Conservation (phyloP, 2,329 filamentous ascomycete genomes). For the Aspergillus sojae region DNA sequence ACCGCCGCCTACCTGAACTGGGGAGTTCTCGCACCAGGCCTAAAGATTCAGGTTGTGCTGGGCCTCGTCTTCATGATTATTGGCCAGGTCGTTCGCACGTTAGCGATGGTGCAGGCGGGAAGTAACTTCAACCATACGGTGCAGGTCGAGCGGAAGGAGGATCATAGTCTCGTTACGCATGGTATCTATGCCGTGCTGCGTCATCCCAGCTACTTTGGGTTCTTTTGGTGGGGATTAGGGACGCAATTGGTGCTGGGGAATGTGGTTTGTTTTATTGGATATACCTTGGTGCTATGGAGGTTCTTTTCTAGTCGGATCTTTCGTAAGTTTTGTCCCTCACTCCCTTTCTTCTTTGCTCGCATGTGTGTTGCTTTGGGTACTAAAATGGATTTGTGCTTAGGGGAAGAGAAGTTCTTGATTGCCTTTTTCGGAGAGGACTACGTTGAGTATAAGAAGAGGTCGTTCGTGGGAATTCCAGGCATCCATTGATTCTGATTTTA, state of each 20-base stretch:
- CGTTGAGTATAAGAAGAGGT: slow-evolving; percentile 68
- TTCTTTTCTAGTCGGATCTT: slow-evolving; percentile 79
- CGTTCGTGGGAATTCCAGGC: slow-evolving; percentile 80
- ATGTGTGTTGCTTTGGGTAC: background rate
- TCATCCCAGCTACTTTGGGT: slow-evolving; percentile 95
- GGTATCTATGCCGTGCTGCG: slow-evolving; percentile 77
- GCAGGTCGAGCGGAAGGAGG: slow-evolving; percentile 67
- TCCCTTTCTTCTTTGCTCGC: background rate
- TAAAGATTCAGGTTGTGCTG: slow-evolving; percentile 43
- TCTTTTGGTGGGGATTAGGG: slow-evolving; percentile 98
- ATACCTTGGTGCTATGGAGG: slow-evolving; percentile 74
- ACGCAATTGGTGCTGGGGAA: slow-evolving; percentile 92
- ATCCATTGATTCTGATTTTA: slow-evolving; percentile 48
- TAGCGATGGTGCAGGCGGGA: slow-evolving; percentile 87
- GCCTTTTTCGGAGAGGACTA: slow-evolving; percentile 87
- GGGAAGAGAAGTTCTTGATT: slow-evolving; percentile 77
- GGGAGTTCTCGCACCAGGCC: slow-evolving; percentile 37
- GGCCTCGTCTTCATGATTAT: slow-evolving; percentile 67
- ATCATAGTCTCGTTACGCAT: slow-evolving; percentile 78
- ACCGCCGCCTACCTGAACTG: slow-evolving; percentile 49
- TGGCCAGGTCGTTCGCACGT: slow-evolving; percentile 75
- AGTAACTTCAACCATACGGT: slow-evolving; percentile 90
- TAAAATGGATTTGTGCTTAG: slow-evolving; percentile 39
- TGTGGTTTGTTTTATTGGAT: slow-evolving; percentile 72
- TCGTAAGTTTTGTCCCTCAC: slow-evolving; percentile 46